Conservation (phyloP, 1,139 yeast genomes). For the Meyerozyma smithsonii region DNA sequence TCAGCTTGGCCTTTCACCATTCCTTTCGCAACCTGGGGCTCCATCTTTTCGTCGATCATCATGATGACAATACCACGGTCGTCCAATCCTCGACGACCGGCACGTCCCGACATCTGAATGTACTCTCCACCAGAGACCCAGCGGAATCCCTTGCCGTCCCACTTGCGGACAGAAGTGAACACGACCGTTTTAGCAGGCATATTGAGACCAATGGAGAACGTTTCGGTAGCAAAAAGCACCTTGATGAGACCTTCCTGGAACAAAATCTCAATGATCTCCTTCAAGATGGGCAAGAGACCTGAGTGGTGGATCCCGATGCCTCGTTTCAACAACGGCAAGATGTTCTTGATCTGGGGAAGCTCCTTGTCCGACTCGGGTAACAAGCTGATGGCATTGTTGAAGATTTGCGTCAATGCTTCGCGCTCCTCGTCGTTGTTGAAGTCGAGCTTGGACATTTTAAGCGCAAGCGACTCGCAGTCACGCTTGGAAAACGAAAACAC, state of each 20-base stretch:
- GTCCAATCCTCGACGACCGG: conserved; percentile 99
- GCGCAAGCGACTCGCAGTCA: conserved; percentile 91
- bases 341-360: conserved; percentile 89
- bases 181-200: conserved; percentile 99
- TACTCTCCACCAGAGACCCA: conserved; percentile 99
- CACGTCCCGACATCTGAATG: conserved; percentile 99
- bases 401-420: conserved; percentile 81
- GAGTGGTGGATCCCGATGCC: conserved; percentile 99
- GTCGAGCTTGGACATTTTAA: conserved; percentile 92
- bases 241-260: conserved; percentile 95
- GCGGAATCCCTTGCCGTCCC: conserved; percentile 96
- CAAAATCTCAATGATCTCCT: conserved; percentile 93
- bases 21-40: conserved; percentile 97
- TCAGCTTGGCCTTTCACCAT: conserved; percentile 99
- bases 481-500: conserved; percentile 95
- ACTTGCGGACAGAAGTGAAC: conserved; percentile 93
- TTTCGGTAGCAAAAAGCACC: conserved; percentile 94
- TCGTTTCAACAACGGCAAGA: conserved; percentile 79
- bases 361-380: conserved; percentile 89
- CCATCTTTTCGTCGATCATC: conserved; percentile 99
- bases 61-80: conserved; percentile 97
- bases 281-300: conserved; percentile 89
- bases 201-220: conserved; percentile 95
- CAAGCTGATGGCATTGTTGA: conserved; percentile 80
- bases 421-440: conserved; percentile 91